Conservation (phyloP, 2,329 filamentous ascomycete species). For the Aspergillus sp. region DNA sequence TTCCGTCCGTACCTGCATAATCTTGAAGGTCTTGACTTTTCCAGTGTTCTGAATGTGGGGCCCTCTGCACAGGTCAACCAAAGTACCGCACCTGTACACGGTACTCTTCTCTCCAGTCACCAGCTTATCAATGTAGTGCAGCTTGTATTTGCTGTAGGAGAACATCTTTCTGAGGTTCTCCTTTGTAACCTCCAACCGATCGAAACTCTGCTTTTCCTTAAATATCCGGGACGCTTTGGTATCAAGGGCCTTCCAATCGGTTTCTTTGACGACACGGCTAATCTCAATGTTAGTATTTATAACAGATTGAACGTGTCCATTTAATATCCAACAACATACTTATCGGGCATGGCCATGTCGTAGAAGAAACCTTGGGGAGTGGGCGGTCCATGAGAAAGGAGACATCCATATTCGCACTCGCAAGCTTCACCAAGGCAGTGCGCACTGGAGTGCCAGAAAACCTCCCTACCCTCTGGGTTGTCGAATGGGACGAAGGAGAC, state of each 20-base stretch:
- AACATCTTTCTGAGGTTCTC: conserved; percentile 94
- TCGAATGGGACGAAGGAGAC: conserved; percentile 83
- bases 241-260: conserved; percentile 83
- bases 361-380: conserved; percentile 95
- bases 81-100: conserved; percentile 86
- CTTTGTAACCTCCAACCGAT: conserved; percentile 83
- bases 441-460: conserved; percentile 97
- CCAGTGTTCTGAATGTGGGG: conserved; percentile 92
- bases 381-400: conserved; percentile 88
- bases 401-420: conserved; percentile 85
- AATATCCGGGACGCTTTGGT: conserved; percentile 75
- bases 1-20: conserved; percentile 62
- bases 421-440: conserved; percentile 94
- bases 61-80: conserved; percentile 93
- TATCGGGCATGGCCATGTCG: conserved; percentile 80
- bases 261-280: conserved; percentile 61
- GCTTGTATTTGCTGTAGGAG: conserved; percentile 96
- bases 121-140: conserved; percentile 93
- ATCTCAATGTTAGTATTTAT: conserved; percentile 12
- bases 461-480: conserved; percentile 71
- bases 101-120: conserved; percentile 90
- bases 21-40: conserved; percentile 88
- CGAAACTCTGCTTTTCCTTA: conserved; percentile 95
- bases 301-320: neutral
- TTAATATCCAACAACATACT: conserved; percentile 34